Evolutionary conservation across 768 basidiomycete genomes (phyloP).

Genomic region (Leccinum arenicola): DNA sequence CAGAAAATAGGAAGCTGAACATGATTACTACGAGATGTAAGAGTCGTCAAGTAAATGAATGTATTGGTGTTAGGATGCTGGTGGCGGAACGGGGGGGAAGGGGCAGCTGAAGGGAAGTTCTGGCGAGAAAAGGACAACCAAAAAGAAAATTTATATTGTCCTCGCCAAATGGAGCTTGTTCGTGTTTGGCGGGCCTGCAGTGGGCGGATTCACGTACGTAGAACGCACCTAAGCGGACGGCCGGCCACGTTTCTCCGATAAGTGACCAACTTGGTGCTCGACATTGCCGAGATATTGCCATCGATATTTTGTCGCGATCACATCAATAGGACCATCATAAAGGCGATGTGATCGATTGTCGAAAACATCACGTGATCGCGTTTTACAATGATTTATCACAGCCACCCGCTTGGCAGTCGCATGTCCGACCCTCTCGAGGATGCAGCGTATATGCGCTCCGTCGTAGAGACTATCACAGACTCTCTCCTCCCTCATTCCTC

Average conservation of each 20-base stretch:
- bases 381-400: neutral
- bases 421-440: conserved; percentile 13
- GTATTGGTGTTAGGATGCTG: conserved; percentile 13
- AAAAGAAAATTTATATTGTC: conserved; percentile 17
- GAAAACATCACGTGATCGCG: neutral
- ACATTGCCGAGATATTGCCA: neutral
- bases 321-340: too few relatives aligned
- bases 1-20: conserved; percentile 20
- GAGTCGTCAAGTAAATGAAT: conserved; percentile 19
- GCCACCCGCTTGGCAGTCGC: neutral
- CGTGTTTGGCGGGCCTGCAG: conserved; percentile 19
- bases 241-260: neutral
- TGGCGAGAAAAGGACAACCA: neutral
- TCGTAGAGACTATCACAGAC: conserved; percentile 45
- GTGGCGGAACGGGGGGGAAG: neutral
- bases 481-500: conserved; percentile 39
- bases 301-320: neutral
- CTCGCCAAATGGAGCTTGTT: conserved; percentile 12
- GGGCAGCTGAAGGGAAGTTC: neutral
- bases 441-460: conserved; percentile 35
- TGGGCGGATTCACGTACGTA: neutral
- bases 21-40: conserved; percentile 10
- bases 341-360: too few relatives aligned
- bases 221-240: neutral
- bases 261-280: too few relatives aligned